Evolutionary conservation across 768 basidiomycete genomes (phyloP).

Genomic region (Asterophora lycoperdoides): DNA sequence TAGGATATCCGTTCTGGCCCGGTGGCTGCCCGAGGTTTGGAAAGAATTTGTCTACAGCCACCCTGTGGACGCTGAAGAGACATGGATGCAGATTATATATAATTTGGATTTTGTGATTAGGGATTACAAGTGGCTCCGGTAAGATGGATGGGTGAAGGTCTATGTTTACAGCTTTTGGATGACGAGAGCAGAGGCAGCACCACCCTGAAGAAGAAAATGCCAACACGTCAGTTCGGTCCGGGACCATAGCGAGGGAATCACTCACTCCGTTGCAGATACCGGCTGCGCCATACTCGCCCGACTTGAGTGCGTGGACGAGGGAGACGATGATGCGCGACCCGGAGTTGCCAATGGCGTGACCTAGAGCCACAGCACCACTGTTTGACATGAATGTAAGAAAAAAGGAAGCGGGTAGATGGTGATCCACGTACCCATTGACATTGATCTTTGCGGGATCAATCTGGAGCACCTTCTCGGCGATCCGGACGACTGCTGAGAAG

Average conservation of each 20-base stretch:
- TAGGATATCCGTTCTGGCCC: no score
- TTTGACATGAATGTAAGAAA: constrained; percentile 19
- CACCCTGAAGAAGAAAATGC: constrained; percentile 54
- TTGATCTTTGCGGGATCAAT: constrained; percentile 90
- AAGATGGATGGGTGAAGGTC: constrained; percentile 8
- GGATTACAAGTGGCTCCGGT: constrained; percentile 12
- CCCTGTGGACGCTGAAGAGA: no score
- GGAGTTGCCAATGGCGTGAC: constrained; percentile 95
- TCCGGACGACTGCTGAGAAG: constrained; percentile 90
- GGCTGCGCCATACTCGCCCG: constrained; percentile 92
- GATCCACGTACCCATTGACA: constrained; percentile 64
- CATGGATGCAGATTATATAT: no score
- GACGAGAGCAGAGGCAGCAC: constrained; percentile 87
- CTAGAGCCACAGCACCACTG: constrained; percentile 95
- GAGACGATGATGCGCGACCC: constrained; percentile 94
- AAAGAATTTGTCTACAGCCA: no score
- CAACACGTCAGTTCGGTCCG: constrained; percentile 2
- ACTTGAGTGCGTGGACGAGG: constrained; percentile 84
- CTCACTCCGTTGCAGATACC: constrained; percentile 96
- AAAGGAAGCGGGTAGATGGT: constrained; percentile 3
- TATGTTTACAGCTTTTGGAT: constrained; percentile 73
- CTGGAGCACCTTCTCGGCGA: constrained; percentile 83
- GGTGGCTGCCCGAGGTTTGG: no score
- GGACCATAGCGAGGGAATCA: constrained; percentile 13
- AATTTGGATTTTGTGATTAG: constrained; percentile 6